Evolutionary conservation across 2,329 filamentous ascomycete species (phyloP), one percentile per base, ranked within the genome.

Genomic region (Apiospora saccharicola): DNA sequence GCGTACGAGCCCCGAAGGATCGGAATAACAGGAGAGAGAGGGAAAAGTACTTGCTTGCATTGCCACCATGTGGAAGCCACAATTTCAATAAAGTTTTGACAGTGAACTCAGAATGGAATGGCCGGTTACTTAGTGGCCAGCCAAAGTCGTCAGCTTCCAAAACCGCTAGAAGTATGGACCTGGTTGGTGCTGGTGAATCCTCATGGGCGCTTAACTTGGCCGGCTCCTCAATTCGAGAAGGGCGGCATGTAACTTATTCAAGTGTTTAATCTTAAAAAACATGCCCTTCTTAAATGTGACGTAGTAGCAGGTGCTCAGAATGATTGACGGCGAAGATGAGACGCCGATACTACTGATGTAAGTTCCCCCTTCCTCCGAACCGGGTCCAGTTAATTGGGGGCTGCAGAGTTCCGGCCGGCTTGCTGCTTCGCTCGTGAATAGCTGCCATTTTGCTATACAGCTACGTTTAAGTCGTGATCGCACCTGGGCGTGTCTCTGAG

Each of bases 31-130:
- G 44, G 44, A 16, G 44, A 7, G 7, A 7, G 19, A 19, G 8
- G 14, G 44, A 16, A 46, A 46, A 6, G 44, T 22, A 22, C 37
- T 41, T 41, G 37, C 37, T 41, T 41, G 37, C 37, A 41, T 41
- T 10, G 19, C 49, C 53, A 70, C 51, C 71, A 72, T 70, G 71
- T 72, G 71, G 71, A 51, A 72, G 71, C 71, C 71, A 72, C 71
- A 69, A 69, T 70, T 41, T 44, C 34, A 70, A 47, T 70, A 67
- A 47, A 49, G 46, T 72, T 72, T 72, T 64, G 34, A 64, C 57
- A 64, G 57, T 64, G 57, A 64, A 64, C 57, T 64, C 57, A 64
- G 57, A 64, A 64, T 41, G 57, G 57, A 41, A 41, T 41, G 57
- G 57, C 57, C 30, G 34, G 10, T 41, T 22, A 13, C 34, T 37